Conservation (phyloP, 139 green algal genomes). For the Chlorella sp. region DNA sequence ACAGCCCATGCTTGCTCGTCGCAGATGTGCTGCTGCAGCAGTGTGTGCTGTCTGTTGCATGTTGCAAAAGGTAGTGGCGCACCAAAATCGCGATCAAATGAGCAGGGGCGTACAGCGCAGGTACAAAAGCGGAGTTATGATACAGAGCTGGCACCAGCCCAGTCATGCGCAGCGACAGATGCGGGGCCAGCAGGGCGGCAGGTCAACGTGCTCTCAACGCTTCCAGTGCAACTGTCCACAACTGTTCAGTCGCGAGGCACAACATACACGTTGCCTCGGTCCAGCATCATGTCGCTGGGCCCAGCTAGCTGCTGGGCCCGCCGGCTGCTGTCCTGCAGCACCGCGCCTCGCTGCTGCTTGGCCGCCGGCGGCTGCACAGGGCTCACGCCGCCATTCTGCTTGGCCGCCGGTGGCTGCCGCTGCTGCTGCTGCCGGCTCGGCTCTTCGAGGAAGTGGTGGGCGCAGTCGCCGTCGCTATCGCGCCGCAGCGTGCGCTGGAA, state of each 20-base stretch:
- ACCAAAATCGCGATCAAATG: too few species aligned
- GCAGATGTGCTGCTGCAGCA: too few species aligned
- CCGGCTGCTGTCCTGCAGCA: background rate
- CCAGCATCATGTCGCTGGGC: constrained; percentile 21
- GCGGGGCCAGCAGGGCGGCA: too few species aligned
- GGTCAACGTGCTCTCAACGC: too few species aligned
- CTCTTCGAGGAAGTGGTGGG: constrained; percentile 40
- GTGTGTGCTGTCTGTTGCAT: too few species aligned
- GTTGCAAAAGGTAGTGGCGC: too few species aligned
- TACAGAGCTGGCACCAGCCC: background rate
- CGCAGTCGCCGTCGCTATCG: constrained; percentile 47
- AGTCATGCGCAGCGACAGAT: background rate
- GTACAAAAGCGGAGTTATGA: background rate
- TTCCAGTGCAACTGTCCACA: too few species aligned
- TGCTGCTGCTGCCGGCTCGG: background rate
- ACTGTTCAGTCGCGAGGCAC: background rate
- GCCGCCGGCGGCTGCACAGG: background rate
- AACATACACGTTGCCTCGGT: constrained; percentile 28
- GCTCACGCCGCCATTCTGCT: background rate
- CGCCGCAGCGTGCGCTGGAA: constrained; percentile 11
- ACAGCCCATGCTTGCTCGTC: too few species aligned
- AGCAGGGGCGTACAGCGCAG: background rate
- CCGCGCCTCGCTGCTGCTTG: background rate
- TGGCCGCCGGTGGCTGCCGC: background rate
- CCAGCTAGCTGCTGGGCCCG: background rate